phyloP scores from a whole-genome alignment of 768 basidiomycete species.

The Tulasnella sp. region DNA sequence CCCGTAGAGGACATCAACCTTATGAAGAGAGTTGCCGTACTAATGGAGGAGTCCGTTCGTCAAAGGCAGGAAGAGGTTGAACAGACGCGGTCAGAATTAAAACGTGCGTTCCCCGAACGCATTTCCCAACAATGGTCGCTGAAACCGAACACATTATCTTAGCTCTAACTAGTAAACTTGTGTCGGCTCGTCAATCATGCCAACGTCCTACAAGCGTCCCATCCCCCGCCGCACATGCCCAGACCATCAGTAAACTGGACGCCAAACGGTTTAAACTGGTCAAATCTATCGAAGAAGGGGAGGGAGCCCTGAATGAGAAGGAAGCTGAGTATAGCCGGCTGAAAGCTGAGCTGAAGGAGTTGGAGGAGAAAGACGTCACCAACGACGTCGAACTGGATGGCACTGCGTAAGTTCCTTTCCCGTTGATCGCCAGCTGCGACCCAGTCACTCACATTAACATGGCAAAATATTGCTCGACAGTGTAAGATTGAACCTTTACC shows the following conservation, averaged over 20 bases:
- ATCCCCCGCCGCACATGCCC: constrained; percentile 30
- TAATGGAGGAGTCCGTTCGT: constrained; percentile 19
- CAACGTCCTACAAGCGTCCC: constrained; percentile 36
- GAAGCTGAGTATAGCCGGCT: constrained; percentile 34
- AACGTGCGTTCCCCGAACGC: not conserved
- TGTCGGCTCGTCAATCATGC: constrained; percentile 30
- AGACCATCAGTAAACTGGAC: constrained; percentile 35
- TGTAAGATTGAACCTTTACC: constrained; percentile 34
- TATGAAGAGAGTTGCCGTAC: constrained; percentile 13
- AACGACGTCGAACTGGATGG: constrained; percentile 35
- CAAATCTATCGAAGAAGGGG: constrained; percentile 37
- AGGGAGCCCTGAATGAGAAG: constrained; percentile 26
- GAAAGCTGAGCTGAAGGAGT: constrained; percentile 34
- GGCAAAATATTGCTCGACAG: constrained; percentile 24
- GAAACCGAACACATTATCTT: not conserved
- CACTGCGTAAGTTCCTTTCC: constrained; percentile 34
- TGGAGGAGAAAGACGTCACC: constrained; percentile 36
- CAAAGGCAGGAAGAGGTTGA: constrained; percentile 27
- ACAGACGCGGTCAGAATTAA: constrained; percentile 29
- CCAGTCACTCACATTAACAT: not conserved
- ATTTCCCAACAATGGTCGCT: not conserved
- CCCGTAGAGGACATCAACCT: too few species aligned
- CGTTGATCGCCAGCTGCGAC: not conserved
- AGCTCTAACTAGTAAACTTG: constrained; percentile 33
- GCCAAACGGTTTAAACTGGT: constrained; percentile 35